phyloP scores from a whole-genome alignment of 2,329 filamentous ascomycete genomes.

The Colletotrichum godetiae region DNA sequence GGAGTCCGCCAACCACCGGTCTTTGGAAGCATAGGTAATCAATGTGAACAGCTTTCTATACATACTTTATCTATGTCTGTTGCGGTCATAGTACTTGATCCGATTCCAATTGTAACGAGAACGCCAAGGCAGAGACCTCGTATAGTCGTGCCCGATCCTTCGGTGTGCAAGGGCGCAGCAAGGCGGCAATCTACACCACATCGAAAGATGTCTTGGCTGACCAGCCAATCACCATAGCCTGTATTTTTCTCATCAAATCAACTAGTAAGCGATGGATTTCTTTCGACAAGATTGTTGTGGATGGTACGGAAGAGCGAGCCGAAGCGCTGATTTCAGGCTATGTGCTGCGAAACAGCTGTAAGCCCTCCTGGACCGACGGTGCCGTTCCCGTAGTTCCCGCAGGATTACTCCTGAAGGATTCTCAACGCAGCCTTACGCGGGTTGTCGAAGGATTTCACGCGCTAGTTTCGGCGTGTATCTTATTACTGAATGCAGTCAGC shows the following conservation, averaged over 20 bases:
- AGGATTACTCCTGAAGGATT: background rate
- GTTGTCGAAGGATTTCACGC: background rate
- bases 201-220: background rate
- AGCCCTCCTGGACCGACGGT: background rate
- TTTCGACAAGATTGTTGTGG: too few relatives aligned
- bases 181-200: background rate
- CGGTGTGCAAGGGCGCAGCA: background rate
- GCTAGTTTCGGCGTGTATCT: background rate
- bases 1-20: background rate
- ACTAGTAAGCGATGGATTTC: background rate
- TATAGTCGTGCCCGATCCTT: background rate
- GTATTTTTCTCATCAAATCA: too few relatives aligned
- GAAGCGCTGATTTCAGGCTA: background rate
- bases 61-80: background rate
- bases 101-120: background rate
- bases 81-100: too few relatives aligned
- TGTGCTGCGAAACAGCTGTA: background rate
- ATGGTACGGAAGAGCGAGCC: background rate
- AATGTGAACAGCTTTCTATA: background rate
- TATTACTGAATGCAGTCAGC: background rate
- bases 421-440: background rate
- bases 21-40: background rate
- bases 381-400: background rate
- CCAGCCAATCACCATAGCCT: background rate
- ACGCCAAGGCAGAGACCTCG: background rate